Percentiles rank a stretch among this genome's conserved stretches.
Evolutionary conservation across 306 rosid species (phyloP).

Genomic region (Cicer cuneatum): DNA sequence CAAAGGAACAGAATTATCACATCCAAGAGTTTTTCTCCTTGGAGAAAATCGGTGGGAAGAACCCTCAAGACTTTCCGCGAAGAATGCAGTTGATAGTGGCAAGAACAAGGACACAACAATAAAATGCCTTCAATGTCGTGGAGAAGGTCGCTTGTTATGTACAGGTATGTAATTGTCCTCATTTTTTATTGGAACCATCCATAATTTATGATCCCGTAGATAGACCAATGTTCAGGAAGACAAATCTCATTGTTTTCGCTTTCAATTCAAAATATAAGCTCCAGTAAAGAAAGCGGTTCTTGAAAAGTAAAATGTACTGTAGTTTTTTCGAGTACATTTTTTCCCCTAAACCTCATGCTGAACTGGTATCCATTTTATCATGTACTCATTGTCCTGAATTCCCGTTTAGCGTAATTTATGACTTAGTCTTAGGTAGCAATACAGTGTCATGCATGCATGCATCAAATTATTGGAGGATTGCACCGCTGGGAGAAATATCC

Average conservation of each 20-base stretch:
- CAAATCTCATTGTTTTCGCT: slow-evolving; percentile 16
- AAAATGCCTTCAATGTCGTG: slow-evolving; percentile 81
- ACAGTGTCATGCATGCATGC: slow-evolving; percentile 21
- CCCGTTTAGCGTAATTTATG: slow-evolving; percentile 14
- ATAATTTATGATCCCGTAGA: neutral
- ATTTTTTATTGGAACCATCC: neutral
- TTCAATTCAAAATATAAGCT: slow-evolving; percentile 8
- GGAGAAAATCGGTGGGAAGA: slow-evolving; percentile 99
- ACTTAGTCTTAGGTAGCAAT: neutral
- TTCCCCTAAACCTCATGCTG: neutral
- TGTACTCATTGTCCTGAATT: neutral
- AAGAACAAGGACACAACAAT: slow-evolving; percentile 50
- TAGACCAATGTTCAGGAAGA: slow-evolving; percentile 19
- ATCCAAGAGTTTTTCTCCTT: slow-evolving; percentile 78
- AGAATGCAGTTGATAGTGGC: slow-evolving; percentile 43
- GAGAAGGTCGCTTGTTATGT: slow-evolving; percentile 86
- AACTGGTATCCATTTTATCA: neutral
- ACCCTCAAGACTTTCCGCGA: slow-evolving; percentile 68
- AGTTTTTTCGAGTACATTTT: slow-evolving; percentile 18
- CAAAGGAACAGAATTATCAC: slow-evolving; percentile 47
- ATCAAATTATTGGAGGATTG: neutral
- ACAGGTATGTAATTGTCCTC: slow-evolving; percentile 60
- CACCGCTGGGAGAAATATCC: neutral
- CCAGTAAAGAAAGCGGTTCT: neutral
- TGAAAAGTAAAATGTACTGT: slow-evolving; percentile 5